Base-by-base conservation (phyloP, 345 rosid genomes). In the Erysimum cheiranthoides region DNA sequence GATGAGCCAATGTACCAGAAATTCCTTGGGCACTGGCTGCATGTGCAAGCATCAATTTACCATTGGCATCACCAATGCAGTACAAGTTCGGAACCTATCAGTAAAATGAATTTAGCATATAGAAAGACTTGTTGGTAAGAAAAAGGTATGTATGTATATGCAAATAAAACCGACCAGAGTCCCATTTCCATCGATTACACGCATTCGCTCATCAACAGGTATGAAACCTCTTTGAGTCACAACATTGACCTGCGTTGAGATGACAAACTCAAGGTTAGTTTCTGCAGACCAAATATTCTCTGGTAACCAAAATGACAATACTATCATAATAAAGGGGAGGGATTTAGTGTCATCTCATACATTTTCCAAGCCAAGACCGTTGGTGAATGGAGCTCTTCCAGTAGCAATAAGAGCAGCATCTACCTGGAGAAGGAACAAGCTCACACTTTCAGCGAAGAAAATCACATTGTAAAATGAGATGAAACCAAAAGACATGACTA, bases 11-110 rank as follows among this genome's bases (percentile, higher is more conserved):
- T 70, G 49, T 80, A 90, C 98, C 99, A 77, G 98, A 95, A 75
- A 95, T 95, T 87, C 99, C 98, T 84, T 95, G 99, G 53, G 99
- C 98, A 79, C 97, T 95, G 58, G 99, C 98, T 43, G 98, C 94
- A 85, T 95, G 99, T 71, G 99, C 99, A 42, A 95, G 98, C 99
- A 95, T 95, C 97, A 95, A 80, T 85, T 93, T 95, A 71, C 98
- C 99, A 77, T 90, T 93, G 31, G 92, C 97, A 87, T 95, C 97
- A 75, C 99, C 96, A 74, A 91, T 94, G 81, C 99, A 95, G 77
- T 85, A 95, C 64, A 95, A 54, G 66, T 95, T 86, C 31, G 98
- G 96, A 74, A 95, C 94, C 99, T 95, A 67, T 50, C 11, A 74
- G 34, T 21, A 79, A 68, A 70, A 21, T 65, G 58, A 46, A 42